Evolutionary conservation across 2,329 filamentous ascomycete species (phyloP), one percentile per base, ranked within the genome.

Genomic region (Didymella glomerata): DNA sequence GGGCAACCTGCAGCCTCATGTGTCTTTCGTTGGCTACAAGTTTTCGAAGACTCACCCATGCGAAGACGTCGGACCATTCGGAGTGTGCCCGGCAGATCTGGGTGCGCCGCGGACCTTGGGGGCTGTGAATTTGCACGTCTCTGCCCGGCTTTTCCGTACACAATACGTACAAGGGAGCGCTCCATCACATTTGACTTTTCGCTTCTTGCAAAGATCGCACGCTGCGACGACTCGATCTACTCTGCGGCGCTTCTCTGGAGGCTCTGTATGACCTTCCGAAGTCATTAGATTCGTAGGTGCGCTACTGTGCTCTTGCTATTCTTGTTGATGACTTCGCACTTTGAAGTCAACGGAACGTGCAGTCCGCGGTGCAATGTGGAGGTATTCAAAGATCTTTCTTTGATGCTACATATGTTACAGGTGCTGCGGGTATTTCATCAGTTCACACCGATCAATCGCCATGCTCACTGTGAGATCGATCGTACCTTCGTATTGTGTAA

Each of bases 151-250:
- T 72, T 79, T 70, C 8, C 68, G 63, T 73, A 72, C 71, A 66
- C 82, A 84, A 53, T 84, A 82, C n/a, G 77, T 77, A 60, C 83
- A 85, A 41, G 83, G 83, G 48, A 80, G 75, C 48, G 79, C 75
- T 38, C 83, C 83, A 59, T 84, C 79, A 65, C 83, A 85, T 68
- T 84, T 84, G 60, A 84, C 82, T 55, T 74, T 74, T 20, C 71
- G 68, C 40, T 57, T 67, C 59, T 72, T 72, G 36, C 71, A 74
- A 18, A 74, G 62, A 61, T 74, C 69, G 57, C 71, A 74, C 27
- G 71, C 71, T 41, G 70, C 71, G 4, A 57, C 61, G 14, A 74
- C 71, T 24, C 71, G 66, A 27, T 74, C 69, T 27, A 71, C 24
- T 18, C 69, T 62, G 13, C 70, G 69, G 16, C 68, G 54, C 52